Evolutionary conservation across 257 asterid genomes (phyloP), one percentile per base, ranked within the genome.

Genomic region (Knoxia roxburghii): DNA sequence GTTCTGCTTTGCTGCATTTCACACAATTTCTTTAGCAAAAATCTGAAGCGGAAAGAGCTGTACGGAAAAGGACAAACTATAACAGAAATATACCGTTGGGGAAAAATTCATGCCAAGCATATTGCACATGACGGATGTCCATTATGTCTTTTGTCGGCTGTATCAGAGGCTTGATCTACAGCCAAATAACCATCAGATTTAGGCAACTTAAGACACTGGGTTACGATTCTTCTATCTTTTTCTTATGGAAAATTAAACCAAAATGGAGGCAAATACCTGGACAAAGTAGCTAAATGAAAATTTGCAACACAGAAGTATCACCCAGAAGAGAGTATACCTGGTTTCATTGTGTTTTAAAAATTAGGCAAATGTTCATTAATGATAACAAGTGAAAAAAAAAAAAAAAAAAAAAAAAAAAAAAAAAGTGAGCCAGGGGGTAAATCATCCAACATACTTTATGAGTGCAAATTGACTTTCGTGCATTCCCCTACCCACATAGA

Each of bases 401-500:
- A n/a, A n/a, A n/a, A n/a, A n/a, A n/a, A n/a, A n/a, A n/a, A n/a
- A n/a, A n/a, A n/a, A n/a, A 70, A 67, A 72, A 51, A 41, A 27
- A 66, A 43, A 64, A 21, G 52, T 50, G 58, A 23, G 71, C 35
- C 12, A 68, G 59, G 54, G 68, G 74, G 67, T 27, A 75, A 63
- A 35, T 60, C 54, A 68, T 40, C n/a, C 66, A 59, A 72, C 90
- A 62, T 82, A 90, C 99, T 83, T 94, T 81, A 94, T 81, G 43
- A 94, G 97, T 52, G 99, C 79, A 75, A 85, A 83, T 64, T 88
- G 96, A 56, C 97, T 94, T 77, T 94, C 99, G 23, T 94, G 99
- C 99, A 94, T 94, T 79, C 99, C 99, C 77, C 99, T 87, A 64
- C 99, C 99, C 35, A 94, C 95, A 37, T 94, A 94, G 78, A 94